A percentile compares a stretch with the other conserved stretches of the same genome.
Conservation (phyloP, 2,329 filamentous ascomycete genomes). For the Ustulina deusta region DNA sequence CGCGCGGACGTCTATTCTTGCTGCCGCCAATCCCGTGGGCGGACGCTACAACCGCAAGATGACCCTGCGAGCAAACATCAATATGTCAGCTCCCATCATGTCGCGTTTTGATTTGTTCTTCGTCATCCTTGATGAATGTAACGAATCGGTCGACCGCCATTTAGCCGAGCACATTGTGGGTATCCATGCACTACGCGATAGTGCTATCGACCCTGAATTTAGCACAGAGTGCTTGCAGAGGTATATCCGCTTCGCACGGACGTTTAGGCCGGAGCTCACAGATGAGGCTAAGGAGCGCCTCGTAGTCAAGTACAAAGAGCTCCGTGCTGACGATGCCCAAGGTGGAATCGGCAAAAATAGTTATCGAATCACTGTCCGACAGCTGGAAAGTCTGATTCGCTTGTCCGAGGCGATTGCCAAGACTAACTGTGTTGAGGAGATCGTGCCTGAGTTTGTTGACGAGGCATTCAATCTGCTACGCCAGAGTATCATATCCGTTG, state of each 20-base stretch:
- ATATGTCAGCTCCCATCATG: conserved; percentile 99
- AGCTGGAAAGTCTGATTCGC: conserved; percentile 95
- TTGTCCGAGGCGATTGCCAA: conserved; percentile 98
- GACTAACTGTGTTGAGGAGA: conserved; percentile 93
- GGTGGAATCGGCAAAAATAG: conserved; percentile 94
- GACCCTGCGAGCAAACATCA: conserved; percentile 93
- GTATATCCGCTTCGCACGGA: conserved; percentile 95
- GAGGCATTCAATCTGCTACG: conserved; percentile 92
- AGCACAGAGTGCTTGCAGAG: conserved; percentile 96
- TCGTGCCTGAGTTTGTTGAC: conserved; percentile 84
- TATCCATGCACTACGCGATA: conserved; percentile 92
- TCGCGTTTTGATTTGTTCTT: conserved; percentile 99
- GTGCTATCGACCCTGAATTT: conserved; percentile 91
- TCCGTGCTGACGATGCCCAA: conserved; percentile 91
- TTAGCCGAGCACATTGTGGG: conserved; percentile 94
- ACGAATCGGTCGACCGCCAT: conserved; percentile 89
- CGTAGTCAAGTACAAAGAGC: conserved; percentile 94
- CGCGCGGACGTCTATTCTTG: conserved; percentile 92
- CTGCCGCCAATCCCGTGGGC: conserved; percentile 94
- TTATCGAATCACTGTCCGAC: conserved; percentile 96
- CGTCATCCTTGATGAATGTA: conserved; percentile 95
- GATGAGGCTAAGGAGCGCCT: conserved; percentile 86
- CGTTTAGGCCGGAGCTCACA: conserved; percentile 93
- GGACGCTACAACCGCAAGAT: conserved; percentile 98
- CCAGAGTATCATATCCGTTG: conserved; percentile 96